These are phyloP conservation scores for Arthrinium puccinioides DNA, from an alignment of 2,329 filamentous ascomycete species.

Conservation along the genomic window DNA sequence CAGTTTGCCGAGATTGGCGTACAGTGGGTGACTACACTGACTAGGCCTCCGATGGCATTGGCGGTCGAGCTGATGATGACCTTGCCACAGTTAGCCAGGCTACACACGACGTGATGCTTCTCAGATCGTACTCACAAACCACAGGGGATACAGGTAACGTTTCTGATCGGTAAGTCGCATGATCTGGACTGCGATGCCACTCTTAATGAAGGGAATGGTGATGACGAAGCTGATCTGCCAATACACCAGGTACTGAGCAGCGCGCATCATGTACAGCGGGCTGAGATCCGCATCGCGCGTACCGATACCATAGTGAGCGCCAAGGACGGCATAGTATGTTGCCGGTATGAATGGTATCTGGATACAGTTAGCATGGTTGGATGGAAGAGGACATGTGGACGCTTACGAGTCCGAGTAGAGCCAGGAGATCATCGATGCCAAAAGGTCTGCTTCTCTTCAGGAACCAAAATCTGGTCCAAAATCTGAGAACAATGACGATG, in stretches of 20 bases:
- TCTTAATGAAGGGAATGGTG: constrained; percentile 12
- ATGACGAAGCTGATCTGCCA: constrained; percentile 12
- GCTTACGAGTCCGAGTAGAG: no score
- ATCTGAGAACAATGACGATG: no score
- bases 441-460: no score
- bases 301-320: constrained; percentile 4
- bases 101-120: constrained; percentile 4
- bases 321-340: no score
- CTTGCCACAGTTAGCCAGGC: constrained; percentile 8
- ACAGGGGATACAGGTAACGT: neutral
- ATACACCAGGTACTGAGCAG: constrained; percentile 5
- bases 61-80: constrained; percentile 4
- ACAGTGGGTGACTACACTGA: constrained; percentile 13
- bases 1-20: constrained; percentile 11
- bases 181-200: constrained; percentile 13
- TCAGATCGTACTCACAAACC: no score
- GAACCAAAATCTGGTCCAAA: no score
- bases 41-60: constrained; percentile 7
- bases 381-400: no score
- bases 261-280: constrained; percentile 2
- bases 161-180: constrained; percentile 6
- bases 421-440: no score
- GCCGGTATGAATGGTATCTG: no score
- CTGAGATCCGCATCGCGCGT: constrained; percentile 3
- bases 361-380: no score